These are phyloP conservation scores for Ambrosiella cleistominuta DNA, from an alignment of 2,329 filamentous ascomycete species.

Conservation along the genomic window DNA sequence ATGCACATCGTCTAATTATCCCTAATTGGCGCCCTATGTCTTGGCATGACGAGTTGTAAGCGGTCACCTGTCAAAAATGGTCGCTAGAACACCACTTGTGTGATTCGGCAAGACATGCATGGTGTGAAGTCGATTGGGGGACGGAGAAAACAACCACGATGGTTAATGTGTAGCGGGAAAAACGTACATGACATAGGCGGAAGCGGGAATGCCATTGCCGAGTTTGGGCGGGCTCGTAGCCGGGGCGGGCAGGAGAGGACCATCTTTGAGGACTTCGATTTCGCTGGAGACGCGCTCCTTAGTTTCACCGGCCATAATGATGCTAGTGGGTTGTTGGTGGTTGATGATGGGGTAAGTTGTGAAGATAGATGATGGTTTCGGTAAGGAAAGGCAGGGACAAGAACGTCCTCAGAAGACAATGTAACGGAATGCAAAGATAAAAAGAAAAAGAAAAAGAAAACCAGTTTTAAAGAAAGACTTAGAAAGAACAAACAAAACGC, in stretches of 20 bases:
- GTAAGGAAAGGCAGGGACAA: not conserved
- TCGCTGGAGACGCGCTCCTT: conserved; percentile 76
- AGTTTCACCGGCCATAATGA: conserved; percentile 40
- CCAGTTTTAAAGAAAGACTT: not conserved
- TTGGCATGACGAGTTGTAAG: not conserved
- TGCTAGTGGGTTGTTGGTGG: not conserved
- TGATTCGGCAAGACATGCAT: not conserved
- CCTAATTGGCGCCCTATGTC: not conserved
- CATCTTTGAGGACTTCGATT: conserved; percentile 36
- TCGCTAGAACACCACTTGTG: too few species aligned
- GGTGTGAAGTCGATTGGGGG: not conserved
- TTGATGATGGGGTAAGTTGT: not conserved
- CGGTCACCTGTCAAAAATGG: too few species aligned
- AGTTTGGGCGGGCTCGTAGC: conserved; percentile 61
- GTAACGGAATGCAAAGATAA: not conserved
- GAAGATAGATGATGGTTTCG: not conserved
- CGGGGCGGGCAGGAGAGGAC: conserved; percentile 34
- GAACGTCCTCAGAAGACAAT: not conserved
- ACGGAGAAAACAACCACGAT: not conserved
- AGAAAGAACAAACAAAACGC: not conserved
- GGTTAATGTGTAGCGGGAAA: not conserved
- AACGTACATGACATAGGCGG: conserved; percentile 63
- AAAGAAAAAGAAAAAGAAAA: not conserved
- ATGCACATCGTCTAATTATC: not conserved
- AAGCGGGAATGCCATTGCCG: conserved; percentile 53